These are phyloP conservation scores for Tuber indicum DNA, from an alignment of 495 filamentous ascomycete species.

Conservation along the genomic window DNA sequence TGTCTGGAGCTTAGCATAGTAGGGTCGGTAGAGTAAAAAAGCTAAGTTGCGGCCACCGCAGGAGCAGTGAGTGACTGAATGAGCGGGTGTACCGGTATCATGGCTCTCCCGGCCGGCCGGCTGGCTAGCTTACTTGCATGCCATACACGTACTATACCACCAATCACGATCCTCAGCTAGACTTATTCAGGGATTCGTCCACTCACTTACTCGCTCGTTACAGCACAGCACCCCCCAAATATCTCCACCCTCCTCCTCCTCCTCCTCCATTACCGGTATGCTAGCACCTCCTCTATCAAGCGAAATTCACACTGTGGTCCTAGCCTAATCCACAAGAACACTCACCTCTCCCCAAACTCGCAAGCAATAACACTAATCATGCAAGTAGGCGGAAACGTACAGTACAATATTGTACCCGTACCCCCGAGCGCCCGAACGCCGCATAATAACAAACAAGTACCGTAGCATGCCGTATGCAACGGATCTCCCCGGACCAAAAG, in stretches of 20 bases:
- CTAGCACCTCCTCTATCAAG: not conserved
- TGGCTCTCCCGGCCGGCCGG: not conserved
- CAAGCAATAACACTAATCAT: not conserved
- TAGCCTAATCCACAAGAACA: not conserved
- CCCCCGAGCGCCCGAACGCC: not conserved
- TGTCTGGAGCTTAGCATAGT: not conserved
- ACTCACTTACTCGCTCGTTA: not conserved
- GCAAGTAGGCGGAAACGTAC: constrained; percentile 4
- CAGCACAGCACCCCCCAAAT: not conserved
- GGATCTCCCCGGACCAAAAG: not conserved
- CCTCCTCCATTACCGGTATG: not conserved
- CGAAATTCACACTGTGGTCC: not conserved
- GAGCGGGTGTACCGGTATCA: not conserved
- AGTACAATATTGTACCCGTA: too few species aligned
- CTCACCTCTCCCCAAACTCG: not conserved
- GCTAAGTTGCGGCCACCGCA: not conserved
- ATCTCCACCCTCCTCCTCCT: not conserved
- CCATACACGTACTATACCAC: not conserved
- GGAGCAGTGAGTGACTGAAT: not conserved
- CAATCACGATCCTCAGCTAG: not conserved
- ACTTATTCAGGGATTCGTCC: not conserved
- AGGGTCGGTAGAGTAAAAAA: not conserved
- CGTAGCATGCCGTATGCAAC: not conserved
- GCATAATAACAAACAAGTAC: not conserved
- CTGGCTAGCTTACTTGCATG: not conserved